A percentile compares a stretch with the other conserved stretches of the same genome.
phyloP scores from a whole-genome alignment of 2,329 filamentous ascomycete genomes.

The Sporothrix mexicana region DNA sequence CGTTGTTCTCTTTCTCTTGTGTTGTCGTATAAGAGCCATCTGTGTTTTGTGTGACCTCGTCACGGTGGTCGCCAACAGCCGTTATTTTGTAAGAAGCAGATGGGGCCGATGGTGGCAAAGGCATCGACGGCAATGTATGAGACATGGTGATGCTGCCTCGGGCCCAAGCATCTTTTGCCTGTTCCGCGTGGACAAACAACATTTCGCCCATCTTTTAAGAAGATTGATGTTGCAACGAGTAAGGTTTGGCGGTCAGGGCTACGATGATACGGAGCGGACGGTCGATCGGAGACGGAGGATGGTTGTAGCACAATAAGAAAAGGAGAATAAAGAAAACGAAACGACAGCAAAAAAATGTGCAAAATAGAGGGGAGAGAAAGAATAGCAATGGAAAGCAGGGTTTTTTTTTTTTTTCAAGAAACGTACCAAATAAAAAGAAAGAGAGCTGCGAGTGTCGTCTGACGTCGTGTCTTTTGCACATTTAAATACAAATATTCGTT shows the following conservation, averaged over 20 bases:
- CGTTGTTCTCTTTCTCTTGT: too few species aligned
- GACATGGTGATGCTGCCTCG: slow-evolving; percentile 4
- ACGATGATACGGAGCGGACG: background rate
- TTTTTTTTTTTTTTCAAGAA: background rate
- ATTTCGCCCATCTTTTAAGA: slow-evolving; percentile 4
- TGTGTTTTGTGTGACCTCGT: background rate
- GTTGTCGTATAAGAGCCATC: background rate
- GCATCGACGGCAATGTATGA: background rate
- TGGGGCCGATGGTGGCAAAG: background rate
- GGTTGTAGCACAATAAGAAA: background rate
- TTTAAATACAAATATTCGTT: background rate
- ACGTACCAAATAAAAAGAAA: background rate
- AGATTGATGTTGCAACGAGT: too few species aligned
- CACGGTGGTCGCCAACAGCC: background rate
- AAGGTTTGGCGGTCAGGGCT: background rate
- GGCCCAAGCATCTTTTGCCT: background rate
- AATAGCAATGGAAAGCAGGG: background rate
- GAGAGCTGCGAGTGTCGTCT: background rate
- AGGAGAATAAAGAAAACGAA: background rate
- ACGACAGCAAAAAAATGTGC: background rate
- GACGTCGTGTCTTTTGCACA: background rate
- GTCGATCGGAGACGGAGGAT: too few species aligned
- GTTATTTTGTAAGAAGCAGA: background rate
- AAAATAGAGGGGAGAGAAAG: background rate
- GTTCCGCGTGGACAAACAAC: slow-evolving; percentile 1